phyloP scores from a whole-genome alignment of 1,139 yeast genomes.

The Nakaseomyces delphensis region DNA sequence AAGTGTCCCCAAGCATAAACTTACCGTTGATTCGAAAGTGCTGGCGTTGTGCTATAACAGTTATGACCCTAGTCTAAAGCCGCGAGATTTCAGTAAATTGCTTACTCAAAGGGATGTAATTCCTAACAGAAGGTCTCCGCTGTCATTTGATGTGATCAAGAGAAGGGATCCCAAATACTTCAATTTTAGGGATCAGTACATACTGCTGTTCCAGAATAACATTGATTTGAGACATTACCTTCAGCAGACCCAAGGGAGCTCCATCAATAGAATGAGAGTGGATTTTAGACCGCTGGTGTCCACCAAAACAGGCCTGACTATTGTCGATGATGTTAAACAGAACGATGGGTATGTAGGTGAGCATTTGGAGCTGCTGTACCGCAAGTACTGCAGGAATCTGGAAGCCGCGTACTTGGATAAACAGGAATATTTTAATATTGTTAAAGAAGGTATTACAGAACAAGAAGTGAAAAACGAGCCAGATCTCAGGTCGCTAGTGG shows the following conservation, averaged over 20 bases:
- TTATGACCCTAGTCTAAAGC: constrained; percentile 7
- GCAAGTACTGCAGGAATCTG: constrained; percentile 3
- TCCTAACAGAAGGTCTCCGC: neutral
- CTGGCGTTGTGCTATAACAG: constrained; percentile 6
- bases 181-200: constrained; percentile 25
- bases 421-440: constrained; percentile 8
- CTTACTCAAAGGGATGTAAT: neutral
- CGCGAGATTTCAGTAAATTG: constrained; percentile 5
- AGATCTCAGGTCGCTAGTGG: constrained; percentile 7
- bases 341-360: neutral
- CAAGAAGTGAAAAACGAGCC: neutral
- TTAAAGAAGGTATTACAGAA: constrained; percentile 5
- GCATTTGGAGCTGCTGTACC: constrained; percentile 1
- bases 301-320: neutral
- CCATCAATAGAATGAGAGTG: constrained; percentile 18
- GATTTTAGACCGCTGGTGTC: constrained; percentile 12
- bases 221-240: constrained; percentile 14
- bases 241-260: constrained; percentile 12
- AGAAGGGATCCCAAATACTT: constrained; percentile 27
- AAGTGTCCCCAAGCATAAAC: neutral
- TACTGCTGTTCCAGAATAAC: constrained; percentile 19
- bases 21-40: neutral
- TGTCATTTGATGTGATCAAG: constrained; percentile 17
- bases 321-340: neutral
- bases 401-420: constrained; percentile 2